phyloP scores from a whole-genome alignment of 495 filamentous ascomycete species.

The Aspergillus carlsbadensis region DNA sequence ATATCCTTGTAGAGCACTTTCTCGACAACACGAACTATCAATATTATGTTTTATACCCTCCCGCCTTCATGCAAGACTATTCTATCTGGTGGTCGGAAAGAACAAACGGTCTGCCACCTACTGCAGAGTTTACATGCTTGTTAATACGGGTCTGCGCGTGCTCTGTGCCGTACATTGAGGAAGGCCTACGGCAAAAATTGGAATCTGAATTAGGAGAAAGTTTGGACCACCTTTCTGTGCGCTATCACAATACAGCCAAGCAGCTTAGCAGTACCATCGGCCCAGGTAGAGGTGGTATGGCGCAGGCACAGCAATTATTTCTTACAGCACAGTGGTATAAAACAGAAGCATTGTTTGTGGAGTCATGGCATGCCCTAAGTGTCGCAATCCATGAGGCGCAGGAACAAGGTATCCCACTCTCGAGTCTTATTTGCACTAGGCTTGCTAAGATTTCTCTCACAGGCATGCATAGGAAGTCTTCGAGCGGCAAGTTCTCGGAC shows the following conservation, averaged over 20 bases:
- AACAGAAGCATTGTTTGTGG: constrained; percentile 50
- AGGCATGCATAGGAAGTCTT: constrained; percentile 47
- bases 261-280: constrained; percentile 44
- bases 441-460: background rate
- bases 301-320: constrained; percentile 53
- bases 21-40: constrained; percentile 47
- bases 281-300: constrained; percentile 45
- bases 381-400: constrained; percentile 49
- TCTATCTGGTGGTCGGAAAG: constrained; percentile 10
- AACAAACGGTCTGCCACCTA: constrained; percentile 15
- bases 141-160: constrained; percentile 54
- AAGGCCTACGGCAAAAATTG: constrained; percentile 38
- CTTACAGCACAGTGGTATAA: constrained; percentile 53
- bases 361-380: constrained; percentile 51
- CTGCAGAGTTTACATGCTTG: constrained; percentile 49
- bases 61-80: constrained; percentile 48
- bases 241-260: constrained; percentile 43
- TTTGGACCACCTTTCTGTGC: constrained; percentile 35
- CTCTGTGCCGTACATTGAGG: constrained; percentile 41
- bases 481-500: constrained; percentile 37
- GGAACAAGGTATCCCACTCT: constrained; percentile 40
- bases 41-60: constrained; percentile 50
- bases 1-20: constrained; percentile 50
- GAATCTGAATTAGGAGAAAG: constrained; percentile 46
- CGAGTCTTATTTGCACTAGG: background rate